phyloP scores from a whole-genome alignment of 495 filamentous ascomycete genomes.

The Saxophila tyrrhenica region DNA sequence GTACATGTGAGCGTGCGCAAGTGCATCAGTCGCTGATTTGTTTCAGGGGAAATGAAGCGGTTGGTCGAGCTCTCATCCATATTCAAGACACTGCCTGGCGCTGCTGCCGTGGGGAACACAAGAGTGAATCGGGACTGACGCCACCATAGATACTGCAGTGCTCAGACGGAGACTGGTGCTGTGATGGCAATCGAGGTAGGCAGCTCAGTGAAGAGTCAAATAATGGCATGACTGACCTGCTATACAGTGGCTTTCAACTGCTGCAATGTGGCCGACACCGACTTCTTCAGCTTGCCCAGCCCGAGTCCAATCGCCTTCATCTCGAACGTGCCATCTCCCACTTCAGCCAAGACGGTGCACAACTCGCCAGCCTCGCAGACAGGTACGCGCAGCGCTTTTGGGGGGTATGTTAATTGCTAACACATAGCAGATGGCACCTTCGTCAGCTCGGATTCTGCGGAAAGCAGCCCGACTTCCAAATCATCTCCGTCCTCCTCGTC shows the following conservation, averaged over 20 bases:
- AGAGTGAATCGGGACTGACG: too few relatives aligned
- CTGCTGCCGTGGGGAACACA: too few relatives aligned
- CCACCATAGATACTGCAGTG: constrained; percentile 8
- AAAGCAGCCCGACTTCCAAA: not conserved
- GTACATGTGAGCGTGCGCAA: not conserved
- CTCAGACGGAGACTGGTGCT: constrained; percentile 10
- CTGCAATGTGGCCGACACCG: constrained; percentile 6
- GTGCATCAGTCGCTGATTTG: not conserved
- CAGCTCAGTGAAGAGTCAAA: not conserved
- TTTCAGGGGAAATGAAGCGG: constrained; percentile 11
- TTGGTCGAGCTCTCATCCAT: not conserved
- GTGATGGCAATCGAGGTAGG: constrained; percentile 2
- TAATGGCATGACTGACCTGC: not conserved
- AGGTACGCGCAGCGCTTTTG: not conserved
- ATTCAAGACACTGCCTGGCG: not conserved
- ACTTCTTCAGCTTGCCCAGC: constrained; percentile 6
- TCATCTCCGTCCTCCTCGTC: not conserved
- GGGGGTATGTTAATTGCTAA: too few relatives aligned
- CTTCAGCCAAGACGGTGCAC: not conserved
- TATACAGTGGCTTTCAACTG: constrained; percentile 10
- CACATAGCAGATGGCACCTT: not conserved
- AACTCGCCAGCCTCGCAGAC: not conserved
- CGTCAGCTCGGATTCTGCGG: not conserved
- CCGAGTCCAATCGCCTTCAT: constrained; percentile 8
- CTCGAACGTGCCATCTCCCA: constrained; percentile 1